These are phyloP conservation scores for Gentiana macrophylla DNA, from an alignment of 257 asterid genomes.

Conservation along the genomic window DNA sequence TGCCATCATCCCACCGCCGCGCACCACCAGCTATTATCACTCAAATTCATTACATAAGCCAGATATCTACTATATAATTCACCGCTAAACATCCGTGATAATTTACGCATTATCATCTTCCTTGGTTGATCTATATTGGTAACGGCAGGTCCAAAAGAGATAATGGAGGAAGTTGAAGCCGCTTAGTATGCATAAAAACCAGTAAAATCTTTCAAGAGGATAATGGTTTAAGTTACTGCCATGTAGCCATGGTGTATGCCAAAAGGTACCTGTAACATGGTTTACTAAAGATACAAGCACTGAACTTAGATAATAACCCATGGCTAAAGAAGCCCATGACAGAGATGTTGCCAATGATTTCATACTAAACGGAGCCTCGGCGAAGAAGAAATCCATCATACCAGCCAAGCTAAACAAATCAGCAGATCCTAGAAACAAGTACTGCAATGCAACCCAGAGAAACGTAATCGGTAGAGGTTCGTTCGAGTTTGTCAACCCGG, in stretches of 20 bases:
- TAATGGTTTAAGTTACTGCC: slow-evolving; percentile 22
- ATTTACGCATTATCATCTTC: too few species aligned
- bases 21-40: too few species aligned
- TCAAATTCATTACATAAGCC: too few species aligned
- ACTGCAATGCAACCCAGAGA: slow-evolving; percentile 74
- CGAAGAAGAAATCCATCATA: slow-evolving; percentile 67
- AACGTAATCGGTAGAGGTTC: slow-evolving; percentile 56
- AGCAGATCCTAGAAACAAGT: slow-evolving; percentile 69
- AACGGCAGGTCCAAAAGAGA: slow-evolving; percentile 55
- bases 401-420: slow-evolving; percentile 84
- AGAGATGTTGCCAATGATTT: slow-evolving; percentile 68
- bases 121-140: slow-evolving; percentile 26
- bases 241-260: too few species aligned
- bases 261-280: not conserved
- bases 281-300: slow-evolving; percentile 50
- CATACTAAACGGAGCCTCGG: slow-evolving; percentile 69
- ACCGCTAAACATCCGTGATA: too few species aligned
- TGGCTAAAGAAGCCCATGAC: slow-evolving; percentile 15
- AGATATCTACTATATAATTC: too few species aligned
- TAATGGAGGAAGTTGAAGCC: slow-evolving; percentile 56
- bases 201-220: slow-evolving; percentile 59
- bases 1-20: too few species aligned
- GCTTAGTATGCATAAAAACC: slow-evolving; percentile 63
- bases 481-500: slow-evolving; percentile 36
- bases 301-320: slow-evolving; percentile 70